Evolutionary conservation across 164 flowering plant species (phyloP).

Genomic region (Paratinospora sagittata): DNA sequence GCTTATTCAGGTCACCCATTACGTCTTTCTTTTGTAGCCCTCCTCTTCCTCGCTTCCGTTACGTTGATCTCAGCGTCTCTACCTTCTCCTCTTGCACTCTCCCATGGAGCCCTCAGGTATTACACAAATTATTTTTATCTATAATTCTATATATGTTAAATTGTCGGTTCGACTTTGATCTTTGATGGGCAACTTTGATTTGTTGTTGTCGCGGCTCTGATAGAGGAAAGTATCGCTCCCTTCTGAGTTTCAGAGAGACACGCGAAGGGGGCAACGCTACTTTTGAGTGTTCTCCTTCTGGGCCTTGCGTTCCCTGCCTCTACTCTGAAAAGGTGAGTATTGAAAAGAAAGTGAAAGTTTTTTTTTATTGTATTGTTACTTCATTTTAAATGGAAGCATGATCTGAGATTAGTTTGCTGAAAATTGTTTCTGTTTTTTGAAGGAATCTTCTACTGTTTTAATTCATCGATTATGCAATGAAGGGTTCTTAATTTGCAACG

Average conservation of each 20-base stretch:
- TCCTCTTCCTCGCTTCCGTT: slow-evolving; percentile 4
- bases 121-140: not conserved
- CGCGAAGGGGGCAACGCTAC: slow-evolving; percentile 50
- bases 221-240: slow-evolving; percentile 29
- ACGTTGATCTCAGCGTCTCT: not conserved
- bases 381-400: not conserved
- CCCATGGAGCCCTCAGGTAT: not conserved
- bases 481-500: not conserved
- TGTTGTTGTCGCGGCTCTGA: slow-evolving; percentile 3
- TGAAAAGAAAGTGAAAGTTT: not conserved
- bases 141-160: not conserved
- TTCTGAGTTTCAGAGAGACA: slow-evolving; percentile 61
- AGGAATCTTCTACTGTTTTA: too few species aligned
- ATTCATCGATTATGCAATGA: not conserved
- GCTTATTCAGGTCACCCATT: slow-evolving; percentile 9
- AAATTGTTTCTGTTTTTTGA: too few species aligned
- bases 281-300: slow-evolving; percentile 78
- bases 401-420: too few species aligned
- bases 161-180: not conserved
- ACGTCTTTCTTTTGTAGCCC: not conserved
- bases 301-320: slow-evolving; percentile 77
- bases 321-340: slow-evolving; percentile 88
- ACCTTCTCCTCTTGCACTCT: not conserved
- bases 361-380: not conserved
- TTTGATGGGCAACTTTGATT: not conserved